Conservation (phyloP, 2,329 filamentous ascomycete species). For the Thelonectria discophora region DNA sequence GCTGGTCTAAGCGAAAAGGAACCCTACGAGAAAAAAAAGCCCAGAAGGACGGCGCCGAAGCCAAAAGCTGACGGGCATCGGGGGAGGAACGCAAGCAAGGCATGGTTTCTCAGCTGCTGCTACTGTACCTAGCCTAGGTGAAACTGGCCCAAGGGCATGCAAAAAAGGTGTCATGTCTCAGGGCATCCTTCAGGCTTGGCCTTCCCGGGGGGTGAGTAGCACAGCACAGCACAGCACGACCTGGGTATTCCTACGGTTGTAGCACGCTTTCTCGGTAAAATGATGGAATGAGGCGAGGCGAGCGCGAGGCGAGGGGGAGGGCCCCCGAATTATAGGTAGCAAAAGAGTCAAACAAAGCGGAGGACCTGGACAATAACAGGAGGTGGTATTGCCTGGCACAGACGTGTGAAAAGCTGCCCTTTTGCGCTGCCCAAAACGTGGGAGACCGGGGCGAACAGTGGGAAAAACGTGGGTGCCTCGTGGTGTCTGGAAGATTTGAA, state of each 20-base stretch:
- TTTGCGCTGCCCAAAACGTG: neutral
- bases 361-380: neutral
- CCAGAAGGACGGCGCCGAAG: neutral
- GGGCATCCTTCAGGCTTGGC: neutral
- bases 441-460: constrained; percentile 1
- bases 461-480: constrained; percentile 28
- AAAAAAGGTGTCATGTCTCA: constrained; percentile 9
- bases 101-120: too few species aligned
- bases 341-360: neutral
- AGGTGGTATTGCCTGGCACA: neutral
- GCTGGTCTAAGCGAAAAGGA: constrained; percentile 15
- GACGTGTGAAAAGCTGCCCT: too few species aligned
- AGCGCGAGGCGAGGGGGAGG: too few species aligned
- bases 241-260: too few species aligned
- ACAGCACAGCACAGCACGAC: too few species aligned
- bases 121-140: constrained; percentile 9
- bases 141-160: constrained; percentile 12
- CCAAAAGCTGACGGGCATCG: constrained; percentile 21
- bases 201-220: neutral
- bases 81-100: too few species aligned
- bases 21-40: too few species aligned
- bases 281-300: too few species aligned
- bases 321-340: neutral
- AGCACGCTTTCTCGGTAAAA: too few species aligned
- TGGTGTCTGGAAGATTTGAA: constrained; percentile 26